These are phyloP conservation scores for Lunasporangiospora selenospora DNA, from an alignment of 192 early-diverging fungal genomes.

Conservation along the genomic window DNA sequence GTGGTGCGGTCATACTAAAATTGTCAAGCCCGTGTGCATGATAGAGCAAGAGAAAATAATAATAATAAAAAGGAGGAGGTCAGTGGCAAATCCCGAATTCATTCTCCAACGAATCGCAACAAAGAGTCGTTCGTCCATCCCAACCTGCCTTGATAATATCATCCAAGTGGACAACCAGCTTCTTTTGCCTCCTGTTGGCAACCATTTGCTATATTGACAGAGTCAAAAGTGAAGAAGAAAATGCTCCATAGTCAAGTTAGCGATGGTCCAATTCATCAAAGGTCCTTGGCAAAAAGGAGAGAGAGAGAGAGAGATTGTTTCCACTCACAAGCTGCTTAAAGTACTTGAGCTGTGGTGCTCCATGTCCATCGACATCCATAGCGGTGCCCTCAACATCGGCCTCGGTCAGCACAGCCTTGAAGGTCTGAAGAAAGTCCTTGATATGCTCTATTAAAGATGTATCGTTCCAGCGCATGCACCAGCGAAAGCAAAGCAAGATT, in stretches of 20 bases:
- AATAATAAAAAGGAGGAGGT: background rate
- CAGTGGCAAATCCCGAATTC: background rate
- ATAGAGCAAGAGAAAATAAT: background rate
- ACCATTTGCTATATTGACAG: constrained; percentile 59
- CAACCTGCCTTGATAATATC: constrained; percentile 62
- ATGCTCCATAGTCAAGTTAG: background rate
- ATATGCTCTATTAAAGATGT: constrained; percentile 38
- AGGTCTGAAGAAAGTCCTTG: constrained; percentile 45
- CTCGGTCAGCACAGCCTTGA: constrained; percentile 40
- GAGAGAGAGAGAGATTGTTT: no score
- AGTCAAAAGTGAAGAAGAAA: background rate
- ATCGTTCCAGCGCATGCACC: no score
- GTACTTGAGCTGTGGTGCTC: constrained; percentile 37
- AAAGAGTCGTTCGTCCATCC: no score
- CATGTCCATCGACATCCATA: constrained; percentile 30
- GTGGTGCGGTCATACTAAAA: constrained; percentile 36
- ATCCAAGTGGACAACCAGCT: constrained; percentile 70
- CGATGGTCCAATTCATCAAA: background rate
- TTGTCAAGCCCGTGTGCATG: background rate
- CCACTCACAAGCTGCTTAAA: constrained; percentile 34
- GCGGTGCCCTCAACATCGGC: constrained; percentile 38
- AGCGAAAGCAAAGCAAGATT: background rate
- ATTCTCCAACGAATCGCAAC: no score
- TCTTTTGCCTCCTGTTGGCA: constrained; percentile 65
- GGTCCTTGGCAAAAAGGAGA: no score